phyloP scores from a whole-genome alignment of 116 monocot species.

The Phalaenopsis hybrid region DNA sequence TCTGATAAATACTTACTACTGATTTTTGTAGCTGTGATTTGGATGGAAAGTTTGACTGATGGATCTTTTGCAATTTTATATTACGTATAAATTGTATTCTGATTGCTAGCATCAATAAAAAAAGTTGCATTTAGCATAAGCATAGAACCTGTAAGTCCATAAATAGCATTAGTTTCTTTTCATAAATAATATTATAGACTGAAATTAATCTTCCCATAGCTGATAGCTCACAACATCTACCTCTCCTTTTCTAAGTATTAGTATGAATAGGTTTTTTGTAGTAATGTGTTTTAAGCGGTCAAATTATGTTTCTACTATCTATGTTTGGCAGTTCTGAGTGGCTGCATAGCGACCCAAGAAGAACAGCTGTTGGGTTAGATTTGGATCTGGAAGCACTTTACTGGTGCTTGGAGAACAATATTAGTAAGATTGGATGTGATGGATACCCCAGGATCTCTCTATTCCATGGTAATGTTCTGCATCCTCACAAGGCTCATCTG shows the following conservation, averaged over 20 bases:
- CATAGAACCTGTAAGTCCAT: neutral
- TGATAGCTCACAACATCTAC: neutral
- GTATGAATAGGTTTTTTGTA: neutral
- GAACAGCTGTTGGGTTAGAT: slow-evolving; percentile 84
- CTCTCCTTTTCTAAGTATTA: neutral
- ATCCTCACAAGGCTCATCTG: slow-evolving; percentile 40
- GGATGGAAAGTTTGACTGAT: neutral
- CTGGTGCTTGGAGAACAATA: slow-evolving; percentile 81
- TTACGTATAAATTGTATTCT: neutral
- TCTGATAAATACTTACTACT: neutral
- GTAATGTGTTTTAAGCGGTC: neutral
- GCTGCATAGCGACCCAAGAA: slow-evolving; percentile 62
- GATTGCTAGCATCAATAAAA: neutral
- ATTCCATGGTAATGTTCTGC: slow-evolving; percentile 91
- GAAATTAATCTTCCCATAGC: neutral
- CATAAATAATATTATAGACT: neutral
- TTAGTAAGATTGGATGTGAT: slow-evolving; percentile 55
- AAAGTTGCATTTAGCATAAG: neutral
- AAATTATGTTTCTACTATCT: neutral
- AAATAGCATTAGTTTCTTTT: neutral
- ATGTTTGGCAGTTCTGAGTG: slow-evolving; percentile 64
- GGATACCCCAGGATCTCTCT: slow-evolving; percentile 65
- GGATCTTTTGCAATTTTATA: neutral
- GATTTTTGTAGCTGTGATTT: neutral
- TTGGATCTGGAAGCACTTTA: slow-evolving; percentile 75